Evolutionary conservation across 2,329 filamentous ascomycete species (phyloP).

Genomic region (Aureobasidium vineae): DNA sequence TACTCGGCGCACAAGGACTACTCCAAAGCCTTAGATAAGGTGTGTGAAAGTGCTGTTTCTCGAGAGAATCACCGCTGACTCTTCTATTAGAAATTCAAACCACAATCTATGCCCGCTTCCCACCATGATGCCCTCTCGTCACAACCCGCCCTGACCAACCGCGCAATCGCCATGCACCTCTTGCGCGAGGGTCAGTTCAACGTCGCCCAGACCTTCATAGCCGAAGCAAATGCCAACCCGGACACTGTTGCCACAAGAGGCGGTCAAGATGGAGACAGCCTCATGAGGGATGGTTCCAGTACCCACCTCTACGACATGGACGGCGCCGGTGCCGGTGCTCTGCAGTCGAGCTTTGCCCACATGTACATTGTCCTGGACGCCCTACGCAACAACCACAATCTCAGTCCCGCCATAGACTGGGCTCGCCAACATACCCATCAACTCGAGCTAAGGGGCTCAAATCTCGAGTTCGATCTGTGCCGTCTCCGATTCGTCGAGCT

Average conservation of each 20-base stretch:
- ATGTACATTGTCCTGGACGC: conserved; percentile 90
- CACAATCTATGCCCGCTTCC: conserved; percentile 67
- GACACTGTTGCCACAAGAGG: background rate
- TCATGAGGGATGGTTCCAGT: background rate
- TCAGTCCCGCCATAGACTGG: conserved; percentile 85
- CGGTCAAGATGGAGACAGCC: background rate
- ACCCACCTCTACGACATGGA: conserved; percentile 23
- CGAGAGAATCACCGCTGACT: background rate
- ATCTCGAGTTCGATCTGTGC: conserved; percentile 91
- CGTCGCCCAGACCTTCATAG: conserved; percentile 80
- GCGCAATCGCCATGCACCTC: conserved; percentile 94
- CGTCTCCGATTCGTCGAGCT: conserved; percentile 88
- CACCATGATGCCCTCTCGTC: conserved; percentile 77
- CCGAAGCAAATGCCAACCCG: conserved; percentile 42
- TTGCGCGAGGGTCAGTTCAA: conserved; percentile 90
- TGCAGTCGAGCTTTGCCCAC: conserved; percentile 77
- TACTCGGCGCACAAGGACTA: conserved; percentile 81
- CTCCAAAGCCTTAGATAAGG: conserved; percentile 80
- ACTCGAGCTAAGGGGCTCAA: conserved; percentile 80
- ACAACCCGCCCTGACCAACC: conserved; percentile 76
- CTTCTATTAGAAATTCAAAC: conserved; percentile 60
- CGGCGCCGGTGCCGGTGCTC: conserved; percentile 32
- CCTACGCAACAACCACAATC: conserved; percentile 67
- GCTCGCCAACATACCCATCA: conserved; percentile 66
- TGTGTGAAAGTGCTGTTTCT: conserved; percentile 36